Evolutionary conservation across 495 filamentous ascomycete species (phyloP).

Genomic region (Choiromyces venosus): DNA sequence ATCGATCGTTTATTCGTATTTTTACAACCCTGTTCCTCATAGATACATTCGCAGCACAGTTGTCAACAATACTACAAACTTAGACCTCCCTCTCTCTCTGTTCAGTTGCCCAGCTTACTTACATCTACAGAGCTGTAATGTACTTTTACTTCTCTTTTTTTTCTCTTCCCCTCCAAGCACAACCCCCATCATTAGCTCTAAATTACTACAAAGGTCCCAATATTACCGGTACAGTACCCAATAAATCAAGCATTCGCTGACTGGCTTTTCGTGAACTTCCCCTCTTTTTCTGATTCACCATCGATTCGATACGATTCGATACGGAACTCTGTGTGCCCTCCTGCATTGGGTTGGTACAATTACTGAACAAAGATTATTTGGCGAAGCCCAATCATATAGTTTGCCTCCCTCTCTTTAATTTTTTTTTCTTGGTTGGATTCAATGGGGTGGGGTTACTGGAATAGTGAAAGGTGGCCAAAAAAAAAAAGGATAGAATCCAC

Average conservation of each 20-base stretch:
- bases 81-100: neutral
- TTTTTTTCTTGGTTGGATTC: too few species aligned
- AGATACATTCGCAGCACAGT: neutral
- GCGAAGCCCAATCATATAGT: too few species aligned
- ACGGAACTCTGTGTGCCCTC: neutral
- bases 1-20: neutral
- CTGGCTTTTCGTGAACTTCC: neutral
- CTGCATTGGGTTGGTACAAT: too few species aligned
- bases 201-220: neutral
- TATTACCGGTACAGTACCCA: neutral
- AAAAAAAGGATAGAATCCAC: too few species aligned
- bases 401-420: too few species aligned
- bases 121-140: neutral
- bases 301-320: neutral
- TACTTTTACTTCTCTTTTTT: neutral
- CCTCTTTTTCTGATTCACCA: neutral
- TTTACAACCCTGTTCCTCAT: neutral
- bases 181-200: neutral
- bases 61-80: neutral
- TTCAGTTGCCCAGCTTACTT: neutral
- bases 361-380: neutral
- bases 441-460: too few species aligned
- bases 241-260: neutral
- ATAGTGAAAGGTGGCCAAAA: too few species aligned
- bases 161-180: neutral